Evolutionary conservation across 1,284 basidiomycete species (phyloP), one percentile per base, ranked within the genome.

Genomic region (Marasmius fiardii): DNA sequence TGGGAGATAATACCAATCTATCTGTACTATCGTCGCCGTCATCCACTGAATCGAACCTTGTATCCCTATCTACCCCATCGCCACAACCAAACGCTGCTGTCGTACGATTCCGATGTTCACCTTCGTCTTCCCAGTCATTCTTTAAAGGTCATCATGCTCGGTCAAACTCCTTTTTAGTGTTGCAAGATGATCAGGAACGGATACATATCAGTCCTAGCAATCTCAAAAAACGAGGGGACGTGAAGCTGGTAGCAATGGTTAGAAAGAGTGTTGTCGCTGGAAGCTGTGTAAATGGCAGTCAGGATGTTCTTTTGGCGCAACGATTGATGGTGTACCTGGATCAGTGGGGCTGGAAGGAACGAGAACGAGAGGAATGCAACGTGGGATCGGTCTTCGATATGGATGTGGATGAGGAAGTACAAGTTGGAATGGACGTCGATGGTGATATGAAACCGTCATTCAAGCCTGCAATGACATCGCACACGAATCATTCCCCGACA

Each of bases 371-470:
- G 16, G 39, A 41, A 16, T 7, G 20, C 1, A n/a, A 16, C 7
- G 39, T 41, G 37, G 37, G 16, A 5, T 39, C 37, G 39, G 47
- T 33, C 14, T 49, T 49, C 20, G 26, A 23, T 2, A 45, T 45
- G 44, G 47, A 49, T 49, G 44, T 45, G 23, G 44, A 45, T 24
- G 45, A 49, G 16, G 47, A 49, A 26, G 47, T n/a, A 6, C 23
- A 49, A 33, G 18, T 10, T 47, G 4, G 11, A 16, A 26, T 23
- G 44, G 44, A 31, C 2, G 47, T 4, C 16, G 45, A 48, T 48
- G n/a, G 24, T 21, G 26, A 33, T 10, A 31, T 26, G 10, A 31
- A 18, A 14, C 28, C 47, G 24, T 18, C 7, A 14, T 4, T 26
- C 10, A 28, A 28, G n/a, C 26, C 26, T 16, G 26, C 12, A 28